phyloP scores from a whole-genome alignment of 169 alveolate species.

The Cardiosporidium cionae region DNA sequence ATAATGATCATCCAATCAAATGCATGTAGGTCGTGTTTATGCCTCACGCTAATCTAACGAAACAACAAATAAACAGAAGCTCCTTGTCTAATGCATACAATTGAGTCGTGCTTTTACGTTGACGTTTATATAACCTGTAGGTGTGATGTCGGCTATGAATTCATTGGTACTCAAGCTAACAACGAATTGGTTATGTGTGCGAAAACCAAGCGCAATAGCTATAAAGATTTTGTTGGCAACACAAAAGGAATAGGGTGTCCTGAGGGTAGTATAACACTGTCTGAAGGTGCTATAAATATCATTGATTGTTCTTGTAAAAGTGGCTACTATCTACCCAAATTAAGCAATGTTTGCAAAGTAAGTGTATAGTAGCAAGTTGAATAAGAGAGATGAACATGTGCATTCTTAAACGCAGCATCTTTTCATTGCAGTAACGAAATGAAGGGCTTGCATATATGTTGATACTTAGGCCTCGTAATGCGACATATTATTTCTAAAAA shows the following conservation, averaged over 20 bases:
- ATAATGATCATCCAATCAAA: constrained; percentile 33
- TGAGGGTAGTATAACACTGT: constrained; percentile 47
- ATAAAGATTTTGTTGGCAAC: constrained; percentile 56
- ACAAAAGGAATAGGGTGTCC: constrained; percentile 51
- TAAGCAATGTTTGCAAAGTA: constrained; percentile 2
- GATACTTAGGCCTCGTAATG: not conserved
- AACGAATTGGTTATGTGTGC: constrained; percentile 29
- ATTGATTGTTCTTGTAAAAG: constrained; percentile 24
- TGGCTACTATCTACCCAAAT: constrained; percentile 8
- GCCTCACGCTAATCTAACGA: constrained; percentile 9
- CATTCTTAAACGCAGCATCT: not conserved
- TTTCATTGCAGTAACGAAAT: not conserved
- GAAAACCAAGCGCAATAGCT: constrained; percentile 40
- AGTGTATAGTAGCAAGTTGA: not conserved
- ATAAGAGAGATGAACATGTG: not conserved
- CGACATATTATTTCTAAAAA: not conserved
- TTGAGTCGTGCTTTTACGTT: not conserved
- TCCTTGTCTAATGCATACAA: not conserved
- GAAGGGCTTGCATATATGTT: not conserved
- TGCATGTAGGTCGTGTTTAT: constrained; percentile 56
- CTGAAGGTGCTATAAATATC: constrained; percentile 31
- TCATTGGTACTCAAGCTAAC: not conserved
- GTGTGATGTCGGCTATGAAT: constrained; percentile 49
- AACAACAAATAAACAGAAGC: not conserved
- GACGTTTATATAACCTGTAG: constrained; percentile 10